Conservation (phyloP, 352 stramenopile species). For the Phytopythium helicoides region DNA sequence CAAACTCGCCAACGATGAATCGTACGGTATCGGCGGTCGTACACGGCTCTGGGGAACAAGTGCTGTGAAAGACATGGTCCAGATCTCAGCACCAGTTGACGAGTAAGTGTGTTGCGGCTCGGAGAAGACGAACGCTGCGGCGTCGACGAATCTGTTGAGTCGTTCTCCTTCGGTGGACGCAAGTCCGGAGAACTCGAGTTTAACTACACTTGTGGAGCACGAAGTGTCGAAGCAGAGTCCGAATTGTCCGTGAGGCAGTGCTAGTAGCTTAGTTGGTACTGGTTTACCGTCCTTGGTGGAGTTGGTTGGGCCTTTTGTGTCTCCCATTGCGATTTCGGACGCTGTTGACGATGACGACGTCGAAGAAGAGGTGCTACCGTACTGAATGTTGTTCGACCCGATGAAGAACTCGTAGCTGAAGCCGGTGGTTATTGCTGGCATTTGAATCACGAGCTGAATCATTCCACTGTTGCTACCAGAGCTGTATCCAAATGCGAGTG, state of each 20-base stretch:
- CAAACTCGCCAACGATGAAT: background rate
- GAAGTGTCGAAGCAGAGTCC: slow-evolving; percentile 13
- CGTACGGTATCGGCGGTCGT: slow-evolving; percentile 14
- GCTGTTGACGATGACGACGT: background rate
- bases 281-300: background rate
- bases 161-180: background rate
- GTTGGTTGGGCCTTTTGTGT: background rate
- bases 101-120: background rate
- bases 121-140: slow-evolving; percentile 13
- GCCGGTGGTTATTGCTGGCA: background rate
- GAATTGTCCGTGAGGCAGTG: slow-evolving; percentile 14
- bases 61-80: slow-evolving; percentile 10
- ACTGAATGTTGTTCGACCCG: slow-evolving; percentile 5
- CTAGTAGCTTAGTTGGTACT: slow-evolving; percentile 13
- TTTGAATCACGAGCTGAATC: slow-evolving; percentile 10
- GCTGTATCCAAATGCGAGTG: slow-evolving; percentile 4
- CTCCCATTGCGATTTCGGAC: background rate
- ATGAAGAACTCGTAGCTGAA: slow-evolving; percentile 6
- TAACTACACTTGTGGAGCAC: slow-evolving; percentile 9
- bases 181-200: slow-evolving; percentile 17
- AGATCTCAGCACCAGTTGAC: slow-evolving; percentile 8
- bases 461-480: slow-evolving; percentile 13
- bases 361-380: background rate
- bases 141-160: slow-evolving; percentile 10
- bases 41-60: slow-evolving; percentile 14